Evolutionary conservation across 176 grass and related monocot genomes (phyloP), one percentile per base, ranked within the genome.

Genomic region (Phoenix roebelenii): DNA sequence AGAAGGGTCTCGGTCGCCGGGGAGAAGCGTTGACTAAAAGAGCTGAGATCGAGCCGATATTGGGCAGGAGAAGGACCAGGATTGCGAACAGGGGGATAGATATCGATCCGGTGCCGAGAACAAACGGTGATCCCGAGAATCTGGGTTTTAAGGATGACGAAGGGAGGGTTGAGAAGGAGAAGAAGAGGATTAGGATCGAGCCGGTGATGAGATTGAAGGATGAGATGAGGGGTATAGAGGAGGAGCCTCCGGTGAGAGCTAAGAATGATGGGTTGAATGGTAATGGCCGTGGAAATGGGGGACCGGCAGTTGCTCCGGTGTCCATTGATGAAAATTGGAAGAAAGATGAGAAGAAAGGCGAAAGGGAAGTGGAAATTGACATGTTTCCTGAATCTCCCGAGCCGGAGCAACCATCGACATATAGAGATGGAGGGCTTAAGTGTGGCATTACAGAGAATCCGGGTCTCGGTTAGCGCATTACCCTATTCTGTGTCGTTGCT

Each of bases 401-500:
- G 28, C 67, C 58, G 5, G 70, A 63, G n/a, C 12, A 48, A 39
- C 73, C 28, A n/a, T 39, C 70, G 16, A 25, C 60, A 62, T 76
- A 77, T 16, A 70, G 70, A 52, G 50, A 76, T 18, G 52, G 80
- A 0, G 86, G 82, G 50, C 73, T 96, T 63, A 71, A 74, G 16
- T 85, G 81, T 4, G 74, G 70, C 2, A 70, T 98, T 64, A 83
- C 93, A n/a, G 87, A 83, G 30, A 98, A 98, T 62, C 93, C 76
- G 3, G 87, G 93, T 18, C 76, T 80, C 74, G 84, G 93, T 98
- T 74, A 85, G 88, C 67, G 15, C 16, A 3, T 35, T 55, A 15
- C 6, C 54, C 5, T 54, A 4, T 17, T 30, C 35, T 44, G 5
- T 44, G 35, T 44, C 35, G 10, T 44, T 12, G 35, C 35, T 44